Evolutionary conservation across 2,329 filamentous ascomycete genomes (phyloP), one percentile per base, ranked within the genome.

Genomic region (Alternaria viburni): DNA sequence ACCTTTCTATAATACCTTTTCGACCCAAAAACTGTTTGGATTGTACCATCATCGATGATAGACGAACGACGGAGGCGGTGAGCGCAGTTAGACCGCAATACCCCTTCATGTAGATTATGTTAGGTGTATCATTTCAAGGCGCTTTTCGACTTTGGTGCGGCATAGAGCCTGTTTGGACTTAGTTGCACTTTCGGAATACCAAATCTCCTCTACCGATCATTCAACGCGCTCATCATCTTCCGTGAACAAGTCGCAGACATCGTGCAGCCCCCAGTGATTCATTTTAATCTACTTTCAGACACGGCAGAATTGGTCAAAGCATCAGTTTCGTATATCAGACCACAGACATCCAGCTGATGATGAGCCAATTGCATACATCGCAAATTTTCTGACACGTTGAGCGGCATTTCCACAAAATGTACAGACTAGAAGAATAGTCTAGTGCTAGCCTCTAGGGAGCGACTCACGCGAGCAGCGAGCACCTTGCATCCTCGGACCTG

Each of bases 41-140:
- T 68, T 80, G 77, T 80, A 80, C 69, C 73, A 80, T 71, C 70
- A 79, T 64, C 67, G 69, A 76, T 75, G 75, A 79, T 80, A 80
- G 77, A 80, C 78, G 77, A 79, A 79, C 69, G 74, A 78, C 72
- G 72, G 73, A 72, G 75, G 68, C 67, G 69, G 69, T 54, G 67
- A 59, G 69, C 68, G 65, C 60, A 57, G 54, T 67, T 59, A 60
- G 62, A 64, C 64, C 63, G 70, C 65, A 66, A 68, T 65, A 64
- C 69, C 55, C 69, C 69, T 66, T 65, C 67, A 59, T 80, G 74
- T 79, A 79, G 73, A 73, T 72, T 77, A 78, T 73, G 68, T 75
- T 74, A 72, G 71, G 71, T 76, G 74, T 77, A 75, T 66, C 67
- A 70, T 74, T 66, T 68, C 68, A 72, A 70, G 72, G 72, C 71